Evolutionary conservation across 495 filamentous ascomycete genomes (phyloP).

Genomic region (Aspergillus avenaceus): DNA sequence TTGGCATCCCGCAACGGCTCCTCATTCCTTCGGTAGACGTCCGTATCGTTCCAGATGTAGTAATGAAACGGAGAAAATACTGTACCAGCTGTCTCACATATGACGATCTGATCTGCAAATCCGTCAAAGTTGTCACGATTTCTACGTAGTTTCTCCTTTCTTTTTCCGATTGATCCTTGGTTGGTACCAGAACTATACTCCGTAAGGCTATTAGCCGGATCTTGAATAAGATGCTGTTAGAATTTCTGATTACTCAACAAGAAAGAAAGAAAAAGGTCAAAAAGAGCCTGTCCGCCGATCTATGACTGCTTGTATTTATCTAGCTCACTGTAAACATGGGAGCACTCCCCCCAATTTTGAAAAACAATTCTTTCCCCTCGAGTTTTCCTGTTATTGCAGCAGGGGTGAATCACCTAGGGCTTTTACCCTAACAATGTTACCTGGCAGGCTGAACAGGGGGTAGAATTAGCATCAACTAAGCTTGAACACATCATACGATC

Average conservation of each 20-base stretch:
- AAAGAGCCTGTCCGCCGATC: not conserved
- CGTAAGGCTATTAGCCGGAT: constrained; percentile 1
- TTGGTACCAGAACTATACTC: too few relatives aligned
- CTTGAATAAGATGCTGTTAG: not conserved
- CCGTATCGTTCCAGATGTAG: too few relatives aligned
- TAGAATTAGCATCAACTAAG: too few relatives aligned
- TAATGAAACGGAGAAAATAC: not conserved
- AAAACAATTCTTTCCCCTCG: not conserved
- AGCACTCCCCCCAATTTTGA: too few relatives aligned
- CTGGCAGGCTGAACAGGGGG: too few relatives aligned
- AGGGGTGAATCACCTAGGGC: not conserved
- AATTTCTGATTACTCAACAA: not conserved
- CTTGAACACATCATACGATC: not conserved
- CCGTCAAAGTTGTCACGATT: constrained; percentile 13
- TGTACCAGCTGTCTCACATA: constrained; percentile 29
- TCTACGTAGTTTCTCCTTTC: not conserved
- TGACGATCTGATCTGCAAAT: constrained; percentile 40
- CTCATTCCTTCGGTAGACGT: not conserved
- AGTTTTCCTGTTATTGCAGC: not conserved
- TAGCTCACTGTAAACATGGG: too few relatives aligned
- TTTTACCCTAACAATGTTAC: not conserved
- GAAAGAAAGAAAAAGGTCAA: not conserved
- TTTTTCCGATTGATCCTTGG: not conserved
- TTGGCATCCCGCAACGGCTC: not conserved
- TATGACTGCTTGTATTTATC: not conserved